Evolutionary conservation across 306 rosid species (phyloP).

Genomic region (Boehmeria nivea): DNA sequence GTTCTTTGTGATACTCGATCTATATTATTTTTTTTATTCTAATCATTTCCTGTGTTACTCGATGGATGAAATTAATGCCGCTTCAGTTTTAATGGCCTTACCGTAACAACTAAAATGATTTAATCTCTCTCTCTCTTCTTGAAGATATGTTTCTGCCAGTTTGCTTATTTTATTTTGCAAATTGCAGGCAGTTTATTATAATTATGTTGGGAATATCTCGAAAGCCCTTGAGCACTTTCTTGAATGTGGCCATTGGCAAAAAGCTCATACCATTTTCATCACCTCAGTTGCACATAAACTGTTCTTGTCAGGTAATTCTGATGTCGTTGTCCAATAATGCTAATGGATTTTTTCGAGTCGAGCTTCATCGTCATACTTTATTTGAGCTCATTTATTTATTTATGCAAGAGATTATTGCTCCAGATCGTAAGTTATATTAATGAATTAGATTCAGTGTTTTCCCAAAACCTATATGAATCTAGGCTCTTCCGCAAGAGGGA

Average conservation of each 20-base stretch:
- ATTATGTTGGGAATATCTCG: conserved; percentile 58
- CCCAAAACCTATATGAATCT: too few relatives aligned
- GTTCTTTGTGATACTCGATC: not conserved
- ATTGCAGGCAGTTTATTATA: conserved; percentile 79
- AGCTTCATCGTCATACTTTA: not conserved
- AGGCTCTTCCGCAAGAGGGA: too few relatives aligned
- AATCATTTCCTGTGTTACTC: conserved; percentile 14
- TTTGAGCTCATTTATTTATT: too few relatives aligned
- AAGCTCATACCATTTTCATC: conserved; percentile 73
- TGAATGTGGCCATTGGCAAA: conserved; percentile 84
- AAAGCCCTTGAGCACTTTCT: conserved; percentile 81
- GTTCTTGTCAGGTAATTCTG: conserved; percentile 65
- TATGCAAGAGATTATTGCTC: too few relatives aligned
- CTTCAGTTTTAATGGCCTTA: too few relatives aligned
- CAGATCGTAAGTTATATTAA: too few relatives aligned
- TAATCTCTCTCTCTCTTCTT: not conserved
- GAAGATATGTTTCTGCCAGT: conserved; percentile 14
- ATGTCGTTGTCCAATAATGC: conserved; percentile 12
- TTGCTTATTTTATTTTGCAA: conserved; percentile 22
- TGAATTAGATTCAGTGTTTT: too few relatives aligned
- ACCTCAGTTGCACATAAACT: conserved; percentile 68
- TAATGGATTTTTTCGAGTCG: too few relatives aligned
- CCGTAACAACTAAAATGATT: too few relatives aligned
- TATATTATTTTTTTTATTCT: too few relatives aligned
- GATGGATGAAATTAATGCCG: conserved; percentile 8